Conservation (phyloP, 192 early-diverging fungal genomes). For the Lobosporangium transversale region DNA sequence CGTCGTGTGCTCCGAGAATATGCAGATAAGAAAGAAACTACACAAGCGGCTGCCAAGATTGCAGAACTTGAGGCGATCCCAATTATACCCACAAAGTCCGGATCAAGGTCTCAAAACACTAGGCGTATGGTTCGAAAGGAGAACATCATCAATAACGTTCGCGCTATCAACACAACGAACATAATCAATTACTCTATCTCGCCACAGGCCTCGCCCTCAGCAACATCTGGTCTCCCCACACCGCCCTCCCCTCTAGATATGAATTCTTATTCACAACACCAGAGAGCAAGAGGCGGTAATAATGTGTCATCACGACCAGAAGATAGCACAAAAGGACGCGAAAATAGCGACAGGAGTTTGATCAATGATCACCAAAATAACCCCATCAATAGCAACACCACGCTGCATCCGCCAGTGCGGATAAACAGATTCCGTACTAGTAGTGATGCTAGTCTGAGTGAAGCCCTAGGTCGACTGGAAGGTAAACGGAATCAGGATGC, state of each 20-base stretch:
- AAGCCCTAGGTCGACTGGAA: slow-evolving; percentile 43
- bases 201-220: background rate
- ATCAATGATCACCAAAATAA: background rate
- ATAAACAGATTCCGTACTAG: slow-evolving; percentile 34
- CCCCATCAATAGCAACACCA: background rate
- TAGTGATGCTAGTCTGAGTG: slow-evolving; percentile 45
- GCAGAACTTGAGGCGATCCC: slow-evolving; percentile 31
- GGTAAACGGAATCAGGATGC: slow-evolving; percentile 38
- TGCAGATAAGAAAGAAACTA: slow-evolving; percentile 20
- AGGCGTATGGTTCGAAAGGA: slow-evolving; percentile 7
- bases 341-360: background rate
- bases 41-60: slow-evolving; percentile 17
- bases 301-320: slow-evolving; percentile 15
- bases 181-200: too few relatives aligned
- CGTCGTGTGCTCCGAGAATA: slow-evolving; percentile 28
- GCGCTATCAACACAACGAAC: background rate
- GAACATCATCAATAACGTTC: background rate
- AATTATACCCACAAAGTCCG: background rate
- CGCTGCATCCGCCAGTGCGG: slow-evolving; percentile 5
- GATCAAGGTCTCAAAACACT: slow-evolving; percentile 1
- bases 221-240: too few relatives aligned
- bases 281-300: slow-evolving; percentile 4
- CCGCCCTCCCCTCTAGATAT: too few relatives aligned
- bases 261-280: slow-evolving; percentile 22
- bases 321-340: background rate